Conservation (phyloP, 1,284 basidiomycete genomes). For the Exsudoporus floridanus region DNA sequence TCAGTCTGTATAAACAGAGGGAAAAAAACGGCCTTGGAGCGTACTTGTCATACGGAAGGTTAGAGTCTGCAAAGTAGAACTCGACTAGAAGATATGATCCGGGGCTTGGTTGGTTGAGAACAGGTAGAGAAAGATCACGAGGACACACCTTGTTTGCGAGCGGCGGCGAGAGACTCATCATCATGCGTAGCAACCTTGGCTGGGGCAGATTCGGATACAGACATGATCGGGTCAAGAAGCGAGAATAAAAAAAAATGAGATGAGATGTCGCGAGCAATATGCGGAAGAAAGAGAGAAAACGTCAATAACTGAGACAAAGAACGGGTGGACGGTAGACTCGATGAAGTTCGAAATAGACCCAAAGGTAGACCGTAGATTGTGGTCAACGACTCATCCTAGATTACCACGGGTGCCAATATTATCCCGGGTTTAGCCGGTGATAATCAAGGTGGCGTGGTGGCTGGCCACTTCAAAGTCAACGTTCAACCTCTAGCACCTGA, state of each 20-base stretch:
- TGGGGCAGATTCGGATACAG: slow-evolving; percentile 14
- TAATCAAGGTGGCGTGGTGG: neutral
- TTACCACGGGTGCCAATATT: neutral
- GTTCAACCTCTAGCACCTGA: too few species aligned
- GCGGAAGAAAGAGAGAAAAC: neutral
- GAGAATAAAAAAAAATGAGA: neutral
- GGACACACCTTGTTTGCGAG: slow-evolving; percentile 29
- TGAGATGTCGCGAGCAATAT: neutral
- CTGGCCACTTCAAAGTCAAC: too few species aligned
- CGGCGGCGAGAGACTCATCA: slow-evolving; percentile 17
- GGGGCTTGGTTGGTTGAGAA: neutral
- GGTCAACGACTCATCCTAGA: neutral
- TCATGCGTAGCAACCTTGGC: slow-evolving; percentile 6
- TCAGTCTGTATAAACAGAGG: neutral
- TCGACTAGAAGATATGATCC: slow-evolving; percentile 60
- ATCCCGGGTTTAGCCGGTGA: neutral
- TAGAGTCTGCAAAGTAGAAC: slow-evolving; percentile 97
- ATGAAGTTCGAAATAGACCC: neutral
- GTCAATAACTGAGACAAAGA: neutral
- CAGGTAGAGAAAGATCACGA: neutral
- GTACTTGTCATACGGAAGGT: slow-evolving; percentile 93
- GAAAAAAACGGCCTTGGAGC: slow-evolving; percentile 15
- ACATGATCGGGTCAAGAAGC: slow-evolving; percentile 19
- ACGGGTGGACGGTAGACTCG: neutral
- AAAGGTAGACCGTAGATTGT: neutral